Conservation (phyloP, 1,284 basidiomycete species). For the Chalciporus piperatoides region DNA sequence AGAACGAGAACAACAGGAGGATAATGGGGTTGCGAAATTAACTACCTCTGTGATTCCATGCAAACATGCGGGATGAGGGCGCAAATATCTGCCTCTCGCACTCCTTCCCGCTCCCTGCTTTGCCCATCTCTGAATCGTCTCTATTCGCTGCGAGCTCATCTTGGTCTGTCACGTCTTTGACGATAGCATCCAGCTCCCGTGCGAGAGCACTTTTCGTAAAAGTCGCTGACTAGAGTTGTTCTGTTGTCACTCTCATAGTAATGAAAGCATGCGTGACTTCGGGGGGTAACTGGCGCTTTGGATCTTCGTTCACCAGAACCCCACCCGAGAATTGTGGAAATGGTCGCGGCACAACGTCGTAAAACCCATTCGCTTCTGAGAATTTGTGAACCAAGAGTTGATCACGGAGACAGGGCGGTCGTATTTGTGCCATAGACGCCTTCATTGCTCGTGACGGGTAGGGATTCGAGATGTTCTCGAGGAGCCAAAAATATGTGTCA, state of each 20-base stretch:
- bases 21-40: not conserved
- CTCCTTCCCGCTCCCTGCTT: too few species aligned
- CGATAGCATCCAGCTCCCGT: conserved; percentile 24
- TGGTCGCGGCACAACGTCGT: conserved; percentile 36
- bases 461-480: conserved; percentile 46
- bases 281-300: conserved; percentile 21
- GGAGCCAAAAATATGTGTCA: conserved; percentile 41
- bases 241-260: conserved; percentile 33
- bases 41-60: too few species aligned
- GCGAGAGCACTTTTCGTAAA: conserved; percentile 28
- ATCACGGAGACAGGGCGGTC: conserved; percentile 33
- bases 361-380: conserved; percentile 53
- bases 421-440: conserved; percentile 26
- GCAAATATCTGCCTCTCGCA: too few species aligned
- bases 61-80: too few species aligned
- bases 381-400: conserved; percentile 48
- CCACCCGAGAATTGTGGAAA: conserved; percentile 38
- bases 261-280: conserved; percentile 33
- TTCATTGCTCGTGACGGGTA: conserved; percentile 41
- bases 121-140: too few species aligned
- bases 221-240: conserved; percentile 33
- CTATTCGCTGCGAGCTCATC: not conserved
- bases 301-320: conserved; percentile 35
- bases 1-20: conserved; percentile 8
- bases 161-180: conserved; percentile 28